Conservation (phyloP, 1,284 basidiomycete genomes). For the Ustanciosporium gigantosporum region DNA sequence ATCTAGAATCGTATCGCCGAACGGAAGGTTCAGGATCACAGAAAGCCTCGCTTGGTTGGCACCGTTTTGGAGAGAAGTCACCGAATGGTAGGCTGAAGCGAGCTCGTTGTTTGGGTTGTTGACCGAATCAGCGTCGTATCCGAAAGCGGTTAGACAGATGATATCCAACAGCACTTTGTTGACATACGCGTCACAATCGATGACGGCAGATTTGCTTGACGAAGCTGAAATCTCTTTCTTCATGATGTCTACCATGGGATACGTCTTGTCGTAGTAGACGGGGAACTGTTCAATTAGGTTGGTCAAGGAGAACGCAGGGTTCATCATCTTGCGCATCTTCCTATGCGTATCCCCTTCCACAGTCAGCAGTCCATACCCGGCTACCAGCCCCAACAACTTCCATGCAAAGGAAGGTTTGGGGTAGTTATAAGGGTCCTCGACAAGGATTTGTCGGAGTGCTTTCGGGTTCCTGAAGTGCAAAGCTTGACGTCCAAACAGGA, state of each 20-base stretch:
- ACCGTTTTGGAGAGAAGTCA: conserved; percentile 48
- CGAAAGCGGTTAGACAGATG: conserved; percentile 51
- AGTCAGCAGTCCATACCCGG: conserved; percentile 45
- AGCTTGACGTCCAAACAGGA: conserved; percentile 32
- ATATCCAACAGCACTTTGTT: conserved; percentile 56
- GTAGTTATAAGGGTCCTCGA: conserved; percentile 36
- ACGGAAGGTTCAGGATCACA: conserved; percentile 43
- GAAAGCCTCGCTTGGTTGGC: conserved; percentile 47
- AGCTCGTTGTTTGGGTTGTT: conserved; percentile 41
- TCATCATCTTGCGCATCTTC: conserved; percentile 50
- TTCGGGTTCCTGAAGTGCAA: conserved; percentile 28
- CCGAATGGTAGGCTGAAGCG: conserved; percentile 48
- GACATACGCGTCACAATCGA: conserved; percentile 47
- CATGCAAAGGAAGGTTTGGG: conserved; percentile 34
- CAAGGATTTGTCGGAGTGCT: conserved; percentile 37
- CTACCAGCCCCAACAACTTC: conserved; percentile 36
- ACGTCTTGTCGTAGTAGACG: conserved; percentile 44
- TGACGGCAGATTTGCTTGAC: conserved; percentile 17
- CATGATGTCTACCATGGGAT: conserved; percentile 36
- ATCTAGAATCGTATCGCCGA: conserved; percentile 26
- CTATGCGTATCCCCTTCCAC: conserved; percentile 44
- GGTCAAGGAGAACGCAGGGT: conserved; percentile 46
- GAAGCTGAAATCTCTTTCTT: conserved; percentile 30
- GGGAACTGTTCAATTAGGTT: conserved; percentile 46
- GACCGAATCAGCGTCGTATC: conserved; percentile 49